Conservation (phyloP, 1,284 basidiomycete genomes). For the Apiotrichum laibachii region DNA sequence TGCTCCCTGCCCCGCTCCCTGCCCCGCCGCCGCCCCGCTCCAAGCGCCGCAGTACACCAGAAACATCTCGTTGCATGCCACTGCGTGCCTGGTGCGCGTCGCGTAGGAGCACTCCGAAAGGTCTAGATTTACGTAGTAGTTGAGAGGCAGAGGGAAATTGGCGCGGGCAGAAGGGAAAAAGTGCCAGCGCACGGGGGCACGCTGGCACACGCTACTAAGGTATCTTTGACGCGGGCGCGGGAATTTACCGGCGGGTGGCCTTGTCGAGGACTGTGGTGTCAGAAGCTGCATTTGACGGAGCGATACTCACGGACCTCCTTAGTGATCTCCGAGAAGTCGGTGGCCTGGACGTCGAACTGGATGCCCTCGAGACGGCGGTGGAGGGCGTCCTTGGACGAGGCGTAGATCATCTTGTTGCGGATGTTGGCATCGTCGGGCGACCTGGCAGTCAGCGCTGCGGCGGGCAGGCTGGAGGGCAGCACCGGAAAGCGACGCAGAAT, state of each 20-base stretch:
- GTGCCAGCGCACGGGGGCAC: background rate
- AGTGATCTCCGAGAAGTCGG: constrained; percentile 73
- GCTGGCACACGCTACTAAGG: no score
- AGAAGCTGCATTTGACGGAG: background rate
- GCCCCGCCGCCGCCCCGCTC: no score
- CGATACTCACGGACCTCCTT: constrained; percentile 67
- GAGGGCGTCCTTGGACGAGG: constrained; percentile 86
- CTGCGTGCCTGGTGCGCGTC: background rate
- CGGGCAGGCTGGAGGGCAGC: no score
- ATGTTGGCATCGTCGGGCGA: constrained; percentile 82
- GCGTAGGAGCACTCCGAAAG: constrained; percentile 1
- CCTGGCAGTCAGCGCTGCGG: constrained; percentile 56
- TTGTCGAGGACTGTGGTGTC: constrained; percentile 38
- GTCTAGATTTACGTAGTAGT: background rate
- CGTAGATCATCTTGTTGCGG: constrained; percentile 92
- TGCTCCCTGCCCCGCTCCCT: no score
- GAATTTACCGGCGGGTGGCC: constrained; percentile 39
- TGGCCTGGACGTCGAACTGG: constrained; percentile 75
- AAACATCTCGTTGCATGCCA: constrained; percentile 7
- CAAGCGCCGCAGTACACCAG: no score
- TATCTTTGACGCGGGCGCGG: no score
- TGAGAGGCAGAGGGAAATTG: no score
- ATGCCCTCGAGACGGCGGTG: constrained; percentile 61
- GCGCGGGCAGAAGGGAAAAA: background rate
- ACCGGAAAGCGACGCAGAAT: no score